Conservation (phyloP, 495 filamentous ascomycete species). For the Talaromyces stipitatus region DNA sequence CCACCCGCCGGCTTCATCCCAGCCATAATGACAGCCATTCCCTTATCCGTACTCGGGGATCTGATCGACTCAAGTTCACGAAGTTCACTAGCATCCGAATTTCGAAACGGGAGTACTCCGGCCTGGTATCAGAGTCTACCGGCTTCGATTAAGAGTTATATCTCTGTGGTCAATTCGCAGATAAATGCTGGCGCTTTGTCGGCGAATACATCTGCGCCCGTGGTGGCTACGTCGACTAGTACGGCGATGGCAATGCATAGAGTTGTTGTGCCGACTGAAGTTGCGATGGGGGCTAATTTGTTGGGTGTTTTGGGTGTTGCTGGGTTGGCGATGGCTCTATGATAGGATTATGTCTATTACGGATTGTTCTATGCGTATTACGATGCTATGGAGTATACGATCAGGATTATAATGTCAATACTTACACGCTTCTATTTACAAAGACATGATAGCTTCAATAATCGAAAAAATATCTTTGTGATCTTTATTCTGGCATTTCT, state of each 20-base stretch:
- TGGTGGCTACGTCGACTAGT: constrained; percentile 6
- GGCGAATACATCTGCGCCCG: constrained; percentile 11
- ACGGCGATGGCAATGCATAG: constrained; percentile 8
- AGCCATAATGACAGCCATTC: constrained; percentile 22
- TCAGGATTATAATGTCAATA: no score
- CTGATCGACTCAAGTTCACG: constrained; percentile 20
- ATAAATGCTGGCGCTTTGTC: constrained; percentile 22
- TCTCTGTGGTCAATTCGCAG: constrained; percentile 22
- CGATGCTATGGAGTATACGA: neutral
- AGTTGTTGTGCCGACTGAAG: constrained; percentile 11
- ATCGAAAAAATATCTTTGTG: neutral
- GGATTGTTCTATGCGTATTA: neutral
- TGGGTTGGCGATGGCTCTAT: constrained; percentile 19
- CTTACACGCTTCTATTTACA: no score
- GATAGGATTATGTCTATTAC: neutral
- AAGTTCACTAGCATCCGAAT: constrained; percentile 21
- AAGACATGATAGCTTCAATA: neutral
- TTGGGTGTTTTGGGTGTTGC: constrained; percentile 19
- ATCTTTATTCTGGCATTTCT: neutral
- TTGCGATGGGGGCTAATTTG: constrained; percentile 13
- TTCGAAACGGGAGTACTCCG: constrained; percentile 24
- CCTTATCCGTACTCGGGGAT: constrained; percentile 18
- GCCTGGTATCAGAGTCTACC: constrained; percentile 25
- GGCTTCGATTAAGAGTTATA: constrained; percentile 23
- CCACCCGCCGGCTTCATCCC: constrained; percentile 20